Percentiles rank a stretch among this genome's conserved stretches.
These are phyloP conservation scores for Plectosphaerella cucumerina DNA, from an alignment of 2,329 filamentous ascomycete species.

Conservation along the genomic window DNA sequence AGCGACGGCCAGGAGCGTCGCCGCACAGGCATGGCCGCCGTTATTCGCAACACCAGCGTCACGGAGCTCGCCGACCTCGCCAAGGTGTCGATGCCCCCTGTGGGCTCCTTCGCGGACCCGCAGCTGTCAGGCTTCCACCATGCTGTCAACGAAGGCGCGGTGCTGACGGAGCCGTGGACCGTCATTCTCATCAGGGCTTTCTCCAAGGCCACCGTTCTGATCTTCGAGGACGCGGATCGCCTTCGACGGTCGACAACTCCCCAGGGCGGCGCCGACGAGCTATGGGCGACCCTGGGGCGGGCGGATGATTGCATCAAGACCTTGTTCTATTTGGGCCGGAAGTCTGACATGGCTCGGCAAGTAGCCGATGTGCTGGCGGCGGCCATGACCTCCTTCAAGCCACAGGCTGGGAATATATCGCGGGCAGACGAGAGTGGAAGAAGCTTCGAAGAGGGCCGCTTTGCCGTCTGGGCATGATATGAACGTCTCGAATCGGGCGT, in stretches of 20 bases:
- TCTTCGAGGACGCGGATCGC: conserved; percentile 30
- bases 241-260: background rate
- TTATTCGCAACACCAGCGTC: conserved; percentile 38
- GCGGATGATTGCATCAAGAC: conserved; percentile 44
- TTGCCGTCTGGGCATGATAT: too few species aligned
- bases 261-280: background rate
- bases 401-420: background rate
- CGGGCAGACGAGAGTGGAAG: too few species aligned
- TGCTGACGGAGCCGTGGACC: conserved; percentile 59
- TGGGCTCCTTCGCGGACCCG: conserved; percentile 10
- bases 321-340: conserved; percentile 50
- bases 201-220: conserved; percentile 36
- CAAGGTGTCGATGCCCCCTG: conserved; percentile 34
- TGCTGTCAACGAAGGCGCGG: conserved; percentile 47
- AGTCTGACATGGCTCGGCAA: conserved; percentile 41
- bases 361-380: conserved; percentile 5
- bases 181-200: conserved; percentile 50
- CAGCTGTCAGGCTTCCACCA: conserved; percentile 43
- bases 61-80: conserved; percentile 44
- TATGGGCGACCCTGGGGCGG: background rate
- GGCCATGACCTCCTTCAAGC: background rate
- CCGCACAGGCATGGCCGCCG: conserved; percentile 26
- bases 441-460: too few species aligned
- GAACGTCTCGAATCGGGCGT: too few species aligned
- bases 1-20: conserved; percentile 20